phyloP scores from a whole-genome alignment of 768 basidiomycete species.

The Hygrophorus russula region DNA sequence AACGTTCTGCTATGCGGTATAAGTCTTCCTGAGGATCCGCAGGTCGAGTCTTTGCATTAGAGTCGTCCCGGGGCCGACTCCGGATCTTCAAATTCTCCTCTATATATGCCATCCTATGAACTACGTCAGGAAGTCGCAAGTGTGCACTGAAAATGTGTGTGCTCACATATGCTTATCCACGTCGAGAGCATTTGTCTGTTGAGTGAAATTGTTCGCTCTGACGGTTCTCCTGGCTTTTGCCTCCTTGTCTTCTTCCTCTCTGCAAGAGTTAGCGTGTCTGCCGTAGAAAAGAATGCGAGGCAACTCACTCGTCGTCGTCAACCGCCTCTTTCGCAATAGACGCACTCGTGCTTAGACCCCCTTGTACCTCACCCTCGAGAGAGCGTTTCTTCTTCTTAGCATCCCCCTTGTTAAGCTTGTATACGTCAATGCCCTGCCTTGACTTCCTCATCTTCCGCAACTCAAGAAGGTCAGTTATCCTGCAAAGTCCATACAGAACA shows the following conservation, averaged over 20 bases:
- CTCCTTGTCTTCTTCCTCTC: constrained; percentile 55
- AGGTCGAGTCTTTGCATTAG: constrained; percentile 25
- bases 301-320: constrained; percentile 54
- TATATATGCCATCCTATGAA: constrained; percentile 89
- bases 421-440: constrained; percentile 76
- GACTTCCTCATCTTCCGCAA: constrained; percentile 64
- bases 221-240: constrained; percentile 66
- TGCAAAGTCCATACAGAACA: constrained; percentile 15
- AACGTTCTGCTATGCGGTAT: constrained; percentile 58
- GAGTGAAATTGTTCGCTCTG: constrained; percentile 87
- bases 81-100: constrained; percentile 84
- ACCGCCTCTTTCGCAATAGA: constrained; percentile 13
- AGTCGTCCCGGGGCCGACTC: constrained; percentile 40
- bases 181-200: constrained; percentile 91
- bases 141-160: not conserved
- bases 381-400: constrained; percentile 58
- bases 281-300: not conserved
- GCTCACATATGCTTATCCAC: constrained; percentile 97
- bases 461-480: constrained; percentile 77
- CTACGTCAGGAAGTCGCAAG: not conserved
- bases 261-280: constrained; percentile 12
- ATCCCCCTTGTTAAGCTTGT: constrained; percentile 80
- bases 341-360: constrained; percentile 46
- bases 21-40: constrained; percentile 72
- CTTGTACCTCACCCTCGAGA: constrained; percentile 37